phyloP scores from a whole-genome alignment of 495 filamentous ascomycete genomes.

The Neurospora sublineolata region DNA sequence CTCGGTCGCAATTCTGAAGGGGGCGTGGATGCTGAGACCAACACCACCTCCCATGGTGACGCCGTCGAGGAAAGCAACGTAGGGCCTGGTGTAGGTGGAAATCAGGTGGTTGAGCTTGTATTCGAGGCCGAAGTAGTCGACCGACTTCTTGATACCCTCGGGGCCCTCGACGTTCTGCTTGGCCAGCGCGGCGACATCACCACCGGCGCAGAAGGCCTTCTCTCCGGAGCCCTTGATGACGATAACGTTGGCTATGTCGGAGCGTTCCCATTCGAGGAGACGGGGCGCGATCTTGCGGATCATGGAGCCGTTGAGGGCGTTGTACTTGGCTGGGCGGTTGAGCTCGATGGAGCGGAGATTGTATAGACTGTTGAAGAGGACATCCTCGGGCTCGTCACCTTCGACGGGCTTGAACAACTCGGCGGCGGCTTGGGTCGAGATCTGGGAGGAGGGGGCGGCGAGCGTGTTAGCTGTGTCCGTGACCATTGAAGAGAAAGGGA shows the following conservation, averaged over 20 bases:
- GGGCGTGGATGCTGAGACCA: conserved; percentile 85
- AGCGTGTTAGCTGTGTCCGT: background rate
- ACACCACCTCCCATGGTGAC: conserved; percentile 98
- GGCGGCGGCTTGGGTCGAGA: conserved; percentile 37
- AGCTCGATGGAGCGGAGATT: conserved; percentile 88
- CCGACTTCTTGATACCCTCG: conserved; percentile 56
- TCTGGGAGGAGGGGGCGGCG: conserved; percentile 28
- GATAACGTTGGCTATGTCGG: conserved; percentile 81
- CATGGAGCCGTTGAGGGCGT: conserved; percentile 90
- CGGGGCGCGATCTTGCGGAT: conserved; percentile 80
- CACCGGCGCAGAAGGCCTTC: conserved; percentile 85
- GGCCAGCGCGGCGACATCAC: conserved; percentile 74
- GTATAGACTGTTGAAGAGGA: conserved; percentile 77
- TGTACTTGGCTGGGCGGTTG: conserved; percentile 82
- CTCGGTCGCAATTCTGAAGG: conserved; percentile 93
- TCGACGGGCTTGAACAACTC: conserved; percentile 30
- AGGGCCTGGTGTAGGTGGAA: conserved; percentile 88
- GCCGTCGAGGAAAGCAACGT: conserved; percentile 93
- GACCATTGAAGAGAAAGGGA: background rate
- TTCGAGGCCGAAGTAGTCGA: conserved; percentile 80
- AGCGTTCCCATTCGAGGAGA: conserved; percentile 86
- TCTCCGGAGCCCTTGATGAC: conserved; percentile 80
- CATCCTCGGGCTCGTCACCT: conserved; percentile 76
- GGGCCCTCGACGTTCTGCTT: conserved; percentile 53
- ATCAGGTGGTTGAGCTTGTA: conserved; percentile 91